Percentiles rank a stretch among this genome's conserved stretches.
phyloP scores from a whole-genome alignment of 257 asterid genomes.

The Fraxinus excelsior region DNA sequence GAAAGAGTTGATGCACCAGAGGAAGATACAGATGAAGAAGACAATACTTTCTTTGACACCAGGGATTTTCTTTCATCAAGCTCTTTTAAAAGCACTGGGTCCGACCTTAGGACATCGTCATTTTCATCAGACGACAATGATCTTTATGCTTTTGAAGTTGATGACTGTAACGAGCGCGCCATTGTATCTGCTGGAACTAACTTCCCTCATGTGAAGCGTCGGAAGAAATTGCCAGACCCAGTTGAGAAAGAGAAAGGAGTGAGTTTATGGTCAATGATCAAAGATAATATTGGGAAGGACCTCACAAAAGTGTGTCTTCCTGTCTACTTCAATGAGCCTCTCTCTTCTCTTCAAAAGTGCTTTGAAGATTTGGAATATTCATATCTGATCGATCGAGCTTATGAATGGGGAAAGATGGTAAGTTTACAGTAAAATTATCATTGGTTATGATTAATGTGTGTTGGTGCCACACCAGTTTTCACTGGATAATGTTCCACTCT shows the following conservation, averaged over 20 bases:
- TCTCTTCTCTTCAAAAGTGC: constrained; percentile 95
- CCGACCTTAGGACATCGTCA: constrained; percentile 69
- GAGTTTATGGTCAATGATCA: constrained; percentile 97
- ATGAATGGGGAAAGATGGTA: constrained; percentile 88
- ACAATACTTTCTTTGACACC: constrained; percentile 83
- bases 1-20: constrained; percentile 86
- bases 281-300: constrained; percentile 97
- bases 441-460: not conserved
- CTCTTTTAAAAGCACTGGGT: constrained; percentile 78
- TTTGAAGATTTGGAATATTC: constrained; percentile 95
- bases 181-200: constrained; percentile 63
- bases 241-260: constrained; percentile 92
- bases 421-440: constrained; percentile 23
- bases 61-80: constrained; percentile 85
- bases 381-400: constrained; percentile 89
- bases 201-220: constrained; percentile 76
- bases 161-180: constrained; percentile 61
- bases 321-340: constrained; percentile 96
- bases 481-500: not conserved
- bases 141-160: constrained; percentile 51
- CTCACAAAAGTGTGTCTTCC: constrained; percentile 97
- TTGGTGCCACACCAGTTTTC: not conserved
- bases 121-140: constrained; percentile 78
- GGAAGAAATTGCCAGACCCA: constrained; percentile 89
- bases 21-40: constrained; percentile 96